Conservation (phyloP, 805 yeast genomes). For the Clavispora santaluciae region DNA sequence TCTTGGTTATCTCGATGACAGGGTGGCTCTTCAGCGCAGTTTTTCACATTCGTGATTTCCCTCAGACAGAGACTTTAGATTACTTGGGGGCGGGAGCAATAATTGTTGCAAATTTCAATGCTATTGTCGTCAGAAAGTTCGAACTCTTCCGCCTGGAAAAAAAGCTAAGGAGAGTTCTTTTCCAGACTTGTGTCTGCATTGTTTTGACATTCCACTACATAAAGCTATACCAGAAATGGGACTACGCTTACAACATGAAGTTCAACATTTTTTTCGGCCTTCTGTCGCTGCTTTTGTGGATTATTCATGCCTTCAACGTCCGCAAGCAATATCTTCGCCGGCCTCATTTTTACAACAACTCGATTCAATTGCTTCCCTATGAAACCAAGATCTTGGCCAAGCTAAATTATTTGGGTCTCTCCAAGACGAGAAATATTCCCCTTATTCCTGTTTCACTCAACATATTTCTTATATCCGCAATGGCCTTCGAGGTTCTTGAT, state of each 20-base stretch:
- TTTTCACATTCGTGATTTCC: constrained; percentile 35
- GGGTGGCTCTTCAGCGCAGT: constrained; percentile 38
- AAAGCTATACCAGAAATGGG: constrained; percentile 30
- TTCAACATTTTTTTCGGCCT: constrained; percentile 32
- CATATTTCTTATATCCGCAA: constrained; percentile 26
- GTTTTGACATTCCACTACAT: constrained; percentile 25
- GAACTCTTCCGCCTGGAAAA: constrained; percentile 16
- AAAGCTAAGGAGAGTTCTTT: constrained; percentile 8
- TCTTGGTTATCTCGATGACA: constrained; percentile 23
- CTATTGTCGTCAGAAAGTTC: constrained; percentile 28
- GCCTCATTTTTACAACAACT: constrained; percentile 25
- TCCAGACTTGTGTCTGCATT: constrained; percentile 15
- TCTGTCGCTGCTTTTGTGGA: constrained; percentile 28
- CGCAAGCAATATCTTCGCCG: constrained; percentile 13
- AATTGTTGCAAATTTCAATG: constrained; percentile 32
- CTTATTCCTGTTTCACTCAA: constrained; percentile 32
- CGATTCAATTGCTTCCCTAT: constrained; percentile 34
- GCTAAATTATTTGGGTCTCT: constrained; percentile 23
- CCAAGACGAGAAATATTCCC: constrained; percentile 27
- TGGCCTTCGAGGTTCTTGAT: constrained; percentile 32
- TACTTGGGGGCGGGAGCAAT: constrained; percentile 40
- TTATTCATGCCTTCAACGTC: constrained; percentile 24
- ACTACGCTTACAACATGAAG: constrained; percentile 33
- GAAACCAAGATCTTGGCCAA: constrained; percentile 33
- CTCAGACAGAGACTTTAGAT: constrained; percentile 37